Evolutionary conservation across 176 grass and related monocot genomes (phyloP), one percentile per base, ranked within the genome.

Genomic region (Rhynchospora breviuscula): DNA sequence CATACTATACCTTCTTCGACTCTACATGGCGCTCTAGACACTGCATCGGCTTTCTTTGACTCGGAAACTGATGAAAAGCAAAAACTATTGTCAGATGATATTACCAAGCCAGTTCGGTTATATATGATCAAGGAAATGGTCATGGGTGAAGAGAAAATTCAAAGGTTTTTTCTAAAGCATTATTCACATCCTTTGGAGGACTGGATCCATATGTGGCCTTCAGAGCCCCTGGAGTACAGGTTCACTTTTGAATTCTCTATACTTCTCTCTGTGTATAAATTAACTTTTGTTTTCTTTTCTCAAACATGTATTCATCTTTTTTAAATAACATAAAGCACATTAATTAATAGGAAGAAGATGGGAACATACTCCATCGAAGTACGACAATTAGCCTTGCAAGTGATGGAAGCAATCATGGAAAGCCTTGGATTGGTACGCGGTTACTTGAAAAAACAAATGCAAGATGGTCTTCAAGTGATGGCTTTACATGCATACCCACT

Each of bases 161-260:
- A 29, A 56, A 85, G 83, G 83, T 47, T 76, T n/a, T 85, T 85
- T 76, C 83, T 76, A 22, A 85, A 85, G 35, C 83, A 76, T 29
- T 85, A 76, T 59, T 47, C 83, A 18, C 67, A 85, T 59, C 83
- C 83, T 14, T 74, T 85, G 68, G 62, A 85, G 11, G 31, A 85
- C 46, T 85, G 83, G 83, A 85, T 85, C 83, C 45, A 85, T 72
- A 59, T 85, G 83, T 85, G 83, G 83, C 83, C 83, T 47, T 85
- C 68, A 4, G 31, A 85, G 10, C 83, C 83, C 13, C 53, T 11
- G 31, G 68, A 76, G 2, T 85, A 85, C 44, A 74, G 82, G 82
- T 84, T 14, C 1, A 21, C 14, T 62, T 46, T 81, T 19, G 22
- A 59, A 25, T 21, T 54, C 22, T 70, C 43, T 83, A 51, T 33